Evolutionary conservation across 2,329 filamentous ascomycete genomes (phyloP), one percentile per base, ranked within the genome.

Genomic region (Colletotrichum trifolii): DNA sequence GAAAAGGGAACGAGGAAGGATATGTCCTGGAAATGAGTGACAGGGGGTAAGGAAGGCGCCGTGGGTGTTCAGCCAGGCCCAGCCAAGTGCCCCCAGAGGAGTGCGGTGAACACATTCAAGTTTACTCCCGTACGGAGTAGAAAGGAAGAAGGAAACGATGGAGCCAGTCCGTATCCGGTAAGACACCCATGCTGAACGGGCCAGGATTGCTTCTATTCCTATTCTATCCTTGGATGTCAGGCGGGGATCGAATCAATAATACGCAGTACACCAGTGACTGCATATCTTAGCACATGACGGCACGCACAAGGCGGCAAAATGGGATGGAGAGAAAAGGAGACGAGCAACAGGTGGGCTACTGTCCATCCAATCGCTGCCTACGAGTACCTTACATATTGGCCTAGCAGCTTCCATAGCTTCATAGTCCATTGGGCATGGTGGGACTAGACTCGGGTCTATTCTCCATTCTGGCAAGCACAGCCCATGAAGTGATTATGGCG

Each of bases 11-110:
- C 36, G 57, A 60, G 65, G 46, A 65, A 45, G 63, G 63, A 66
- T 63, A 66, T 66, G 63, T 66, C 63, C 52, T 66, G 63, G 63
- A 66, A 66, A 66, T 66, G 63, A 62, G 52, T 10, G 52, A 56
- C 46, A 45, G 46, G 59, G 59, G 53, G 13, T 43, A 9, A n/a
- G 42, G 13, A 15, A n/a, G 42, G 40, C 25, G 40, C 17, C 39
- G 35, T 47, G 46, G 47, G 39, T n/a, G 38, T 40, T 45, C 46
- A 52, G 62, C 58, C 43, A 34, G 54, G 45, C 25, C 45, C 25
- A 25, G 25, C 25, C 25, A 25, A 25, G 25, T 25, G 25, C 25
- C 25, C 17, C 25, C 45, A 57, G 38, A 58, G 39, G n/a, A 15
- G 46, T 57, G 52, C 54, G 60, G 60, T 64, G 60, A 49, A 53